Conservation (phyloP, 345 rosid species). For the Syzygium aqueum region DNA sequence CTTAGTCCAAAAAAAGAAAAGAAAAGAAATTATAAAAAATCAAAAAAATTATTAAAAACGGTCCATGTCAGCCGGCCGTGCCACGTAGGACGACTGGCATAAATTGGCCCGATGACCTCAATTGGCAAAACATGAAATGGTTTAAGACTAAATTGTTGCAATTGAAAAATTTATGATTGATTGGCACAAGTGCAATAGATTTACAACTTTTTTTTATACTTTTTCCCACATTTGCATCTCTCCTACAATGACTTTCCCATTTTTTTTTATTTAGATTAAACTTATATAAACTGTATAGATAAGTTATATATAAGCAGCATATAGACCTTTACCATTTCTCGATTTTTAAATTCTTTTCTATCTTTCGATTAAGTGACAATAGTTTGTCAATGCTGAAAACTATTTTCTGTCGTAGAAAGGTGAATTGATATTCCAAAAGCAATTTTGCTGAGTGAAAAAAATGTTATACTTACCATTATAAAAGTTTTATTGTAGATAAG, state of each 20-base stretch:
- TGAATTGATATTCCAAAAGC: neutral
- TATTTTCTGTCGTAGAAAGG: neutral
- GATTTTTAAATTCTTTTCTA: neutral
- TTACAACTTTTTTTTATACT: too few species aligned
- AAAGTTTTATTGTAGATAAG: neutral
- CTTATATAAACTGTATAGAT: neutral
- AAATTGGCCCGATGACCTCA: too few species aligned
- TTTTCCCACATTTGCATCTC: neutral
- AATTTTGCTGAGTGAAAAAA: too few species aligned
- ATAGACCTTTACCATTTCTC: neutral
- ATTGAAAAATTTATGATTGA: too few species aligned
- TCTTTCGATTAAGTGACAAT: neutral
- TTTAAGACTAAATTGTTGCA: too few species aligned
- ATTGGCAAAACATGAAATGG: too few species aligned
- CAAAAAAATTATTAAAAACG: too few species aligned
- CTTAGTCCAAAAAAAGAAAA: too few species aligned
- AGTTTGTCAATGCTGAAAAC: neutral
- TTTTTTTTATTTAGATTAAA: neutral
- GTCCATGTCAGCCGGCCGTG: too few species aligned
- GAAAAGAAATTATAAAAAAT: too few species aligned
- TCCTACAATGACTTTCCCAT: neutral
- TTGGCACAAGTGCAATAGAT: too few species aligned
- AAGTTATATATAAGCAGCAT: neutral
- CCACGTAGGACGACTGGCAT: too few species aligned
- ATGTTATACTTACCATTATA: neutral